Conservation (phyloP, 164 flowering plant species). For the Cinnamomum micranthum region DNA sequence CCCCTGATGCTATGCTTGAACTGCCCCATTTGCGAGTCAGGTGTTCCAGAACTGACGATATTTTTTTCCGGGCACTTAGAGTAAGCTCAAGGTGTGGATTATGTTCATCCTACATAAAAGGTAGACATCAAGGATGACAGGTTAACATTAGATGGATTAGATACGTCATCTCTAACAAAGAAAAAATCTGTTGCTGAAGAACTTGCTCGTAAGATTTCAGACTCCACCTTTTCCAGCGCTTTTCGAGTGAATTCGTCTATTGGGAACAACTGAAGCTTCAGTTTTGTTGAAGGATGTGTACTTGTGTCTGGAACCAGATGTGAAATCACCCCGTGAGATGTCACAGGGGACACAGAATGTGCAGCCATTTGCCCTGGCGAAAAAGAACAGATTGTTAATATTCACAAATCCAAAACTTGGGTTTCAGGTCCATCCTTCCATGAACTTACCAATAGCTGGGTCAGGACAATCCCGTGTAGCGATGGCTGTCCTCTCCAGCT, state of each 20-base stretch:
- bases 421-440: not conserved
- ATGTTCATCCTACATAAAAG: slow-evolving; percentile 62
- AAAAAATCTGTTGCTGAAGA: no score
- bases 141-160: no score
- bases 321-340: slow-evolving; percentile 7
- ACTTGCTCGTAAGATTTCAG: not conserved
- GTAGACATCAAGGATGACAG: no score
- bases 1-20: slow-evolving; percentile 65
- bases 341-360: slow-evolving; percentile 20
- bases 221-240: slow-evolving; percentile 78
- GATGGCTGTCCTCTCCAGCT: slow-evolving; percentile 53
- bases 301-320: slow-evolving; percentile 31
- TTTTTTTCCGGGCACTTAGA: slow-evolving; percentile 82
- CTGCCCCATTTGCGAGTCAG: slow-evolving; percentile 91
- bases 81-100: slow-evolving; percentile 96
- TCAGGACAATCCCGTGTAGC: slow-evolving; percentile 34
- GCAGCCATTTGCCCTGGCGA: slow-evolving; percentile 32
- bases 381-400: slow-evolving; percentile 13
- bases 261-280: slow-evolving; percentile 94
- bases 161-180: no score
- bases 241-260: slow-evolving; percentile 78
- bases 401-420: not conserved
- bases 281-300: slow-evolving; percentile 43
- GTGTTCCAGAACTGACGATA: slow-evolving; percentile 91
- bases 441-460: slow-evolving; percentile 18